These are phyloP conservation scores for Leishmania mexicana DNA, from an alignment of 208 protist species.

Conservation along the genomic window DNA sequence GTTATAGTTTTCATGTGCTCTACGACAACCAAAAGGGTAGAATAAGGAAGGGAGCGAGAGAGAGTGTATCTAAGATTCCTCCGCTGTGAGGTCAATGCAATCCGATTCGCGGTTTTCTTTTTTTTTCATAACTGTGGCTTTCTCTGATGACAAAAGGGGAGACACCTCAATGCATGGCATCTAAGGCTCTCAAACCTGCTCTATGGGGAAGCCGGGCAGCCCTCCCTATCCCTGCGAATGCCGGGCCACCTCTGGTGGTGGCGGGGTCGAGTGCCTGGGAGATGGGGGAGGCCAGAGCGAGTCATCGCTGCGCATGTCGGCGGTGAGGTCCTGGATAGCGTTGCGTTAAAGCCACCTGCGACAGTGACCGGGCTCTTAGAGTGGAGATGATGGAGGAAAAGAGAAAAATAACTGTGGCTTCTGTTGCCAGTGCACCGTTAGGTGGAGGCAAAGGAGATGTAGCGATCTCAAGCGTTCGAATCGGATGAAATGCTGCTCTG, in stretches of 20 bases:
- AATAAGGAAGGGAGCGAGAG: not conserved
- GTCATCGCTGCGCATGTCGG: not conserved
- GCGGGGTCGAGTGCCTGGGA: not conserved
- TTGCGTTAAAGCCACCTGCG: not conserved
- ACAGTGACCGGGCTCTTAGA: not conserved
- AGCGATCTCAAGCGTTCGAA: not conserved
- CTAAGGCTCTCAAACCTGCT: not conserved
- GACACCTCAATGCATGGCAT: not conserved
- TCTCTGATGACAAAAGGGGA: not conserved
- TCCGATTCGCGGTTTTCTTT: not conserved
- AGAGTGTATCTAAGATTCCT: not conserved
- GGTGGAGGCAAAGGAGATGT: not conserved
- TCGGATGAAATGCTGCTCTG: not conserved
- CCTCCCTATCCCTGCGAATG: not conserved
- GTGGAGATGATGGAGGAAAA: not conserved
- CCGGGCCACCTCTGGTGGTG: not conserved
- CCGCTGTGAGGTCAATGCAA: not conserved
- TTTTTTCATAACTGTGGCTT: not conserved
- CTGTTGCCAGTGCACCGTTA: not conserved
- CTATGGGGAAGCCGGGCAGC: not conserved
- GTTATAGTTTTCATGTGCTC: slow-evolving; percentile 22
- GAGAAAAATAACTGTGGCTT: not conserved
- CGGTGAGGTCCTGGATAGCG: not conserved
- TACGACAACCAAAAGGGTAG: not conserved
- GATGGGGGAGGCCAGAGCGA: not conserved